Evolutionary conservation across 2,329 filamentous ascomycete species (phyloP), one percentile per base, ranked within the genome.

Genomic region (Lachnellula hyalina): DNA sequence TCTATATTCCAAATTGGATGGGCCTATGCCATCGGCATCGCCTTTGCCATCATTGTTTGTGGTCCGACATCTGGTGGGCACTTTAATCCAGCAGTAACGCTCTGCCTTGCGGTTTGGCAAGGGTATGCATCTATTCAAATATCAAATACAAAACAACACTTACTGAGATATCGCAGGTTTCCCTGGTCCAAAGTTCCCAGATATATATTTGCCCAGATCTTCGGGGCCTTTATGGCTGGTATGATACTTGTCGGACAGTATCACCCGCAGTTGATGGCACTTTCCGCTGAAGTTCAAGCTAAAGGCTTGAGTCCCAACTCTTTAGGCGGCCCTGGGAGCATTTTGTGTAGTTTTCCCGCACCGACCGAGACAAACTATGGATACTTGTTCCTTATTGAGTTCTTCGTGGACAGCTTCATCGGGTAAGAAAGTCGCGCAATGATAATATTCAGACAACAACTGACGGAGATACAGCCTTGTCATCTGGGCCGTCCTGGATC

Each of bases 401-500:
- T 80, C 65, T 82, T 84, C 60, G 79, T 80, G 28, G 77, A 80
- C 63, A 71, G 68, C 53, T 82, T 82, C 67, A 77, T 84, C 53
- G 73, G 59, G 63, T 63, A 44, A 55, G 57, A 47, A 12, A 38
- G 6, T 17, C 28, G 35, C 17, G 15, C 15, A 23, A 41, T 49
- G 15, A 7, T 4, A 40, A 15, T 17, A 28, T 14, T 21, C 25
- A 7, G 32, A 12, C 19, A 17, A 19, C 12, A 8, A 32, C 32
- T 46, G 14, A 32, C 60, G n/a, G 17, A 14, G 2, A 12, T 36
- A 5, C 25, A 65, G 75, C 28, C 72, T 83, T 54, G 69, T 82
- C 14, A 82, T 84, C 65, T 84, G 80, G 80, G 74, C 80, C 7
- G 72, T 71, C 46, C 71, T 83, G 34, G 81, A 84, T 65, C 78